Evolutionary conservation across 2,329 filamentous ascomycete species (phyloP), one percentile per base, ranked within the genome.

Genomic region (Aureobasidium sp.): DNA sequence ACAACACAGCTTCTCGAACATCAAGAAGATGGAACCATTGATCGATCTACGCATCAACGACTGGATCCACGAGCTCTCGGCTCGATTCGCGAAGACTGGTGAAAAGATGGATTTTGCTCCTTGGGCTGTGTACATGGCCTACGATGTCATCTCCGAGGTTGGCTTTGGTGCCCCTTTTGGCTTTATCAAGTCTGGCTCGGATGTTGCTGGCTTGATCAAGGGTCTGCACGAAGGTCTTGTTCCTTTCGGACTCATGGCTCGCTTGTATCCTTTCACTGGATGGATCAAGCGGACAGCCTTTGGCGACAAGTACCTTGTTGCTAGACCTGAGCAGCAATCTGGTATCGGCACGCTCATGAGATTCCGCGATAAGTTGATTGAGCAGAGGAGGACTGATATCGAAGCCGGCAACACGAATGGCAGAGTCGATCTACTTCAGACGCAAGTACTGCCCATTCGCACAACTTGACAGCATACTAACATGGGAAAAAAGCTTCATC

Each of bases 331-430:
- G 51, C 77, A 85, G 37, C 71, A 82, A 42, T 79, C 76, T 14
- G 82, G 82, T 0, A 82, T 84, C 37, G 82, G 82, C 0, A 78
- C 77, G 1, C 67, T 84, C 61, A 84, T 85, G 81, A 75, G 80
- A 9, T 84, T 84, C 69, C 79, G 82, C 4, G 82, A 85, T 65
- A 75, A 76, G 29, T 74, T 85, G 2, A 77, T 85, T 62, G 68
- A 71, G 25, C 71, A 82, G 64, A 76, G 83, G 0, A 70, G 78
- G 27, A 69, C 75, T 29, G 79, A 82, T 57, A 74, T 83, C 22
- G 73, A 78, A 55, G 68, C 72, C 5, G 80, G 78, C 1, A 80
- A 77, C 11, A 72, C 75, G 0, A 67, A 71, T 6, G 75, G 74
- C 1, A 75, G 79, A 5, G 72, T 79, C 25, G 83, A 85, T 66